Percentiles rank a stretch among this genome's conserved stretches.
Evolutionary conservation across 2,329 filamentous ascomycete species (phyloP).

Genomic region (Coniochaeta pulveracea): DNA sequence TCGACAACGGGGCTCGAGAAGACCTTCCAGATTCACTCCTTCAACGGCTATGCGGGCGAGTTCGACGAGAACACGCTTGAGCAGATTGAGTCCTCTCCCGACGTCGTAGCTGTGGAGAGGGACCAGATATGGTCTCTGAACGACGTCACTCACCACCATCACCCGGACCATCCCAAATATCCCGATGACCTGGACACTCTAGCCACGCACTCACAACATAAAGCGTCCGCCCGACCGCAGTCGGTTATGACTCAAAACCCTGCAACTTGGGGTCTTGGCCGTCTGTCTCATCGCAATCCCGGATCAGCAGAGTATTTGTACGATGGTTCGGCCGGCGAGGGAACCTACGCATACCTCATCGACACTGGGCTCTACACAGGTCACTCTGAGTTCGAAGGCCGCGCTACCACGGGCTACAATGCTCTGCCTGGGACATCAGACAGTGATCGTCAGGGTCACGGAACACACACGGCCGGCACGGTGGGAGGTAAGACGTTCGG

Average conservation of each 20-base stretch:
- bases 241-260: slow-evolving; percentile 3
- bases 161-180: too few relatives aligned
- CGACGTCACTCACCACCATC: slow-evolving; percentile 1
- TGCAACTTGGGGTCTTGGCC: slow-evolving; percentile 16
- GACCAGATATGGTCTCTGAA: slow-evolving; percentile 10
- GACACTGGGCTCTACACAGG: slow-evolving; percentile 29
- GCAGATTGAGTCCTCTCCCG: slow-evolving; percentile 16
- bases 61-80: slow-evolving; percentile 30
- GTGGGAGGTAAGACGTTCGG: slow-evolving; percentile 18
- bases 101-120: slow-evolving; percentile 13
- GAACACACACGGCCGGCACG: slow-evolving; percentile 21
- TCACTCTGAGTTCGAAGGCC: slow-evolving; percentile 21
- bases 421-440: slow-evolving; percentile 10
- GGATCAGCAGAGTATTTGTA: slow-evolving; percentile 12
- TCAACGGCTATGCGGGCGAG: slow-evolving; percentile 28
- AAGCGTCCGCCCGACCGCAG: not conserved
- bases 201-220: not conserved
- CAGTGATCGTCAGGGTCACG: slow-evolving; percentile 18
- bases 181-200: not conserved
- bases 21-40: slow-evolving; percentile 27
- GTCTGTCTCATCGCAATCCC: slow-evolving; percentile 14
- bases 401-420: slow-evolving; percentile 18
- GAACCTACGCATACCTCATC: slow-evolving; percentile 28
- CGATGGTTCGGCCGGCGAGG: slow-evolving; percentile 13
- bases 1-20: slow-evolving; percentile 23